phyloP scores from a whole-genome alignment of 768 basidiomycete genomes.

The Lentinula boryana region DNA sequence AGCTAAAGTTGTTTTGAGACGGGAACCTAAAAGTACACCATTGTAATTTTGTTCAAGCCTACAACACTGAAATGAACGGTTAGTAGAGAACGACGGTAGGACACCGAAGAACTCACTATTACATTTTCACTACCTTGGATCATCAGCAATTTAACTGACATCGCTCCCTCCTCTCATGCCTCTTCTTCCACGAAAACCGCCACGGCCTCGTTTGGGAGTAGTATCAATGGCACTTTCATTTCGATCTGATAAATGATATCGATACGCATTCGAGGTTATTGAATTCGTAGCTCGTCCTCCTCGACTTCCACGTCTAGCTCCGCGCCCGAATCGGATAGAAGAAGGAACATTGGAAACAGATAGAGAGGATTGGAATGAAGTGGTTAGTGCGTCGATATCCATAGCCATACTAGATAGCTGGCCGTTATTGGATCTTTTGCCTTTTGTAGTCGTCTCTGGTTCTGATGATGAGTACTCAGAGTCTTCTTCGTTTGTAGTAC shows the following conservation, averaged over 20 bases:
- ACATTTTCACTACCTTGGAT: not conserved
- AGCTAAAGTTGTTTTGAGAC: too few species aligned
- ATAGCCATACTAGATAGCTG: not conserved
- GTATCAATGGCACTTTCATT: not conserved
- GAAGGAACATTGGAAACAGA: conserved; percentile 35
- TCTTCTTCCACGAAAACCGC: not conserved
- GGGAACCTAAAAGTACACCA: too few species aligned
- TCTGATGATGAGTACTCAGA: conserved; percentile 4
- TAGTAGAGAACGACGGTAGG: not conserved
- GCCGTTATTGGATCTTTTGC: not conserved
- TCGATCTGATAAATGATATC: not conserved
- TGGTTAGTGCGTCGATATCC: conserved; percentile 4
- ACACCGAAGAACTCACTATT: not conserved
- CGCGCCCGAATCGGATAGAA: conserved; percentile 48
- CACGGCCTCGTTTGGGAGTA: not conserved
- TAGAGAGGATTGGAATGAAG: conserved; percentile 5
- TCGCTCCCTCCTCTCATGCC: not conserved
- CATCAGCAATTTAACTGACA: not conserved
- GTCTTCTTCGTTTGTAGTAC: conserved; percentile 7
- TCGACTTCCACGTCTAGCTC: conserved; percentile 22
- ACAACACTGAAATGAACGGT: not conserved
- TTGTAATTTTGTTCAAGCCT: not conserved
- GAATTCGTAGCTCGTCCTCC: not conserved
- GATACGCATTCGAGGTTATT: not conserved
- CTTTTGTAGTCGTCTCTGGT: not conserved